Conservation (phyloP, 176 grass and related monocot genomes). For the Carex scoparia region DNA sequence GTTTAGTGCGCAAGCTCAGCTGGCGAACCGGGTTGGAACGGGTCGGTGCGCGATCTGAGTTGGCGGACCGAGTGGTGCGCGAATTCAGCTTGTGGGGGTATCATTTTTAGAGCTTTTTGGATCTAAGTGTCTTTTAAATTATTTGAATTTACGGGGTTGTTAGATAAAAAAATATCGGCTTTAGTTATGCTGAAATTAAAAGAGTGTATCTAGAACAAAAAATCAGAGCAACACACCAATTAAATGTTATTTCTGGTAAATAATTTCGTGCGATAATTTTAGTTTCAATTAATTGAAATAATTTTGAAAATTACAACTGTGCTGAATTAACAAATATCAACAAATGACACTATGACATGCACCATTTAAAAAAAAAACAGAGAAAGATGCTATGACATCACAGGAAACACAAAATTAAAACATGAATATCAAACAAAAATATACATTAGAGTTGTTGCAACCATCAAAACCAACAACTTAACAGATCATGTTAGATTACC, state of each 20-base stretch:
- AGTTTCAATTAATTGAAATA: not conserved
- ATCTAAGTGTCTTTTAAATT: too few species aligned
- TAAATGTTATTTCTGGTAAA: not conserved
- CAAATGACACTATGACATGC: too few species aligned
- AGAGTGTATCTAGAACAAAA: not conserved
- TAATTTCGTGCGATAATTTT: not conserved
- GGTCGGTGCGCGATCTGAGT: too few species aligned
- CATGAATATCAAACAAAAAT: not conserved
- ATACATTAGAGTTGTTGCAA: conserved; percentile 38
- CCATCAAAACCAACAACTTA: conserved; percentile 39
- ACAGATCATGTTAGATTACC: conserved; percentile 42
- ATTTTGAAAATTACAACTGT: not conserved
- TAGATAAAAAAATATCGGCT: too few species aligned
- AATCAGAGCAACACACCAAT: not conserved
- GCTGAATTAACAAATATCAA: not conserved
- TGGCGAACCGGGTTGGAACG: too few species aligned
- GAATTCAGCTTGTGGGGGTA: too few species aligned
- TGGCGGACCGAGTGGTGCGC: too few species aligned
- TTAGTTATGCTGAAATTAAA: not conserved
- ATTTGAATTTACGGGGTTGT: too few species aligned
- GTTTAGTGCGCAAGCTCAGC: too few species aligned
- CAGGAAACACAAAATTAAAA: not conserved
- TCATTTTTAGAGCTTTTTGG: too few species aligned
- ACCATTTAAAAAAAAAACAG: too few species aligned
- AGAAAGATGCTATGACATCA: not conserved